Conservation (phyloP, 2,329 filamentous ascomycete species). For the Phialemonium atrogriseum region DNA sequence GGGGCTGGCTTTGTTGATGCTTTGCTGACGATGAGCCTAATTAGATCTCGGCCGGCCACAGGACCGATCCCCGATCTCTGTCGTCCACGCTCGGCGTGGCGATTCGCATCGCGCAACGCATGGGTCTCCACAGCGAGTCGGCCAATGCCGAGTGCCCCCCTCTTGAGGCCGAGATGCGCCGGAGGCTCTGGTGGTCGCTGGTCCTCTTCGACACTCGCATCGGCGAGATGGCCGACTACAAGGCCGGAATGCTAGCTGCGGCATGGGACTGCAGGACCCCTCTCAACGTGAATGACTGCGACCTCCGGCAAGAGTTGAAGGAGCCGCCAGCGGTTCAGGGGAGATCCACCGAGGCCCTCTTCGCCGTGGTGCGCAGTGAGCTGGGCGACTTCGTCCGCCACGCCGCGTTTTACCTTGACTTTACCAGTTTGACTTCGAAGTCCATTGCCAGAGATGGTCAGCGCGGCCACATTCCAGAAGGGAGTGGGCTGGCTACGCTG, state of each 20-base stretch:
- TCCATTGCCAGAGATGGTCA: constrained; percentile 16
- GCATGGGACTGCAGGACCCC: constrained; percentile 34
- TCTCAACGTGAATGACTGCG: constrained; percentile 36
- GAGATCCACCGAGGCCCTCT: constrained; percentile 32
- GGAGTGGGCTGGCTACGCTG: constrained; percentile 22
- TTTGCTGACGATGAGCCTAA: too few relatives aligned
- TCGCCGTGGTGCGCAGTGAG: constrained; percentile 29
- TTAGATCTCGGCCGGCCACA: constrained; percentile 37
- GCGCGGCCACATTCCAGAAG: too few relatives aligned
- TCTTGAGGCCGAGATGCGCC: constrained; percentile 51
- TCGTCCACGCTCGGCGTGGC: constrained; percentile 44
- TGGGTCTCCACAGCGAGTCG: constrained; percentile 46
- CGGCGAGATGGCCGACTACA: constrained; percentile 37
- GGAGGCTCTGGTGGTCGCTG: constrained; percentile 55
- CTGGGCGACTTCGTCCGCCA: constrained; percentile 29
- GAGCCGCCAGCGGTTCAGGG: constrained; percentile 17
- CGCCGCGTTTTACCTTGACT: constrained; percentile 23
- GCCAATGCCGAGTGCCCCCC: constrained; percentile 12
- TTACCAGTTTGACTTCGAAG: constrained; percentile 23
- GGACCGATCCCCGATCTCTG: constrained; percentile 39
- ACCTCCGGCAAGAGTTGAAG: constrained; percentile 32
- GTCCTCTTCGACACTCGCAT: constrained; percentile 48
- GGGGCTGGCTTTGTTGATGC: too few relatives aligned
- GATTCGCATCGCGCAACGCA: constrained; percentile 47
- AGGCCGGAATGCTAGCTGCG: constrained; percentile 19